Base-by-base conservation (phyloP, 164 flowering plant genomes). In the Nelumbo lutea region DNA sequence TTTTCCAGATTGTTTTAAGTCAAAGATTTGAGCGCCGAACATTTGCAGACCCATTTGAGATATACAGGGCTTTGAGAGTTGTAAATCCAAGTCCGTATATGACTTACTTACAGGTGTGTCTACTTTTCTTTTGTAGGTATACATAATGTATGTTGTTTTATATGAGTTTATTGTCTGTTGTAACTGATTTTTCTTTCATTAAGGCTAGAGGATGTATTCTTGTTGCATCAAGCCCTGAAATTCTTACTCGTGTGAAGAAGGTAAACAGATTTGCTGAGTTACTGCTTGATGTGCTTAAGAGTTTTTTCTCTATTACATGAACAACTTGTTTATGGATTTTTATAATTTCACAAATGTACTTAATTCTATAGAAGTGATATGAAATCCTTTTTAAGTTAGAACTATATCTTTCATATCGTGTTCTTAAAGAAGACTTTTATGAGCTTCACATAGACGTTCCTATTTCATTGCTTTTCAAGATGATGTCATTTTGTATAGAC, bases 71-170 rank as follows among this genome's bases (percentile, higher is more conserved):
- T 61, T 76, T 95, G 67, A 86, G 99, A 76, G 81, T 92, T 70
- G 97, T 92, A 44, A 95, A 95, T 73, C 98, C 98, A 63, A 92
- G 97, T 73, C 98, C 98, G 50, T 92, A 89, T 62, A 92, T 95
- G 97, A 72, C 88, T 53, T 91, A 93, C 73, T 78, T 93, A 64
- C 98, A 94, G 69, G 97, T 90, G 44, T 66, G 60, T 59, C 1
- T 64, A 42, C 62, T 61, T 67, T 14, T 74, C 27, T 27, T 27
- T 68, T 39, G 10, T 66, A 13, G 46, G 55, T 53, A 65, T 51
- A 11, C 40, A 57, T 64, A 47, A 41, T 57, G 15, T 43, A 48
- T 10, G 10, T 60, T 65, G 15, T 43, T 41, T 44, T 27, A 27
- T 27, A 27, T 27, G 27, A 27, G 27, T 27, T 27, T 27, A 27